phyloP scores from a whole-genome alignment of 495 filamentous ascomycete genomes.

The Penicillium cataractarum region DNA sequence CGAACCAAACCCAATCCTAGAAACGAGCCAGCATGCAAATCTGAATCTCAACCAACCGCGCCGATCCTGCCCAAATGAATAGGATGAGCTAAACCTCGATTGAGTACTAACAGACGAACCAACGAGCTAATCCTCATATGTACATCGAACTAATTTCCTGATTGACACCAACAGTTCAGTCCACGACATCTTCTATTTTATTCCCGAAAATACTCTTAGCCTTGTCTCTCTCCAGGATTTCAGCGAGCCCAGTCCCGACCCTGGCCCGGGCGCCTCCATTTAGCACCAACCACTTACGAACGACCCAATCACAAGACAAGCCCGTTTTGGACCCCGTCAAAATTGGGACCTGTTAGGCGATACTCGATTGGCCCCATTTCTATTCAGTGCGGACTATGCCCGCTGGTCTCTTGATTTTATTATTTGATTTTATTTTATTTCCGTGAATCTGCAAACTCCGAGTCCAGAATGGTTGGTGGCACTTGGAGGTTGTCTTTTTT shows the following conservation, averaged over 20 bases:
- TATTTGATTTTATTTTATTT: background rate
- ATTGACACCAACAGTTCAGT: background rate
- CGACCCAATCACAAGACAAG: constrained; percentile 15
- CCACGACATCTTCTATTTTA: too few relatives aligned
- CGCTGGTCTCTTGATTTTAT: background rate
- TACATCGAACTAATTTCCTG: background rate
- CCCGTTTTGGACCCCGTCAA: constrained; percentile 1
- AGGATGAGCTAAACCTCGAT: background rate
- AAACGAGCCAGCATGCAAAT: background rate
- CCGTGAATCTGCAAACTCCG: background rate
- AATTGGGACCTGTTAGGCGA: constrained; percentile 22
- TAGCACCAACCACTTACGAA: constrained; percentile 16
- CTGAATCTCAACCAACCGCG: constrained; percentile 3
- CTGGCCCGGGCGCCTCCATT: background rate
- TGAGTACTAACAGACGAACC: background rate
- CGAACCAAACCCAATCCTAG: background rate
- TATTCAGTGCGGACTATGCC: background rate
- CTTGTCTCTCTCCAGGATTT: background rate
- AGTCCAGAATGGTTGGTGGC: background rate
- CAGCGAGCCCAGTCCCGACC: background rate
- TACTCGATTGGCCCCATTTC: constrained; percentile 2
- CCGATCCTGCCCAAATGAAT: background rate
- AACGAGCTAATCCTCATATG: background rate
- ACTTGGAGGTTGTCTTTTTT: background rate
- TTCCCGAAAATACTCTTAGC: background rate